Conservation (phyloP, 768 basidiomycete genomes). For the Tylopilus intermedius region DNA sequence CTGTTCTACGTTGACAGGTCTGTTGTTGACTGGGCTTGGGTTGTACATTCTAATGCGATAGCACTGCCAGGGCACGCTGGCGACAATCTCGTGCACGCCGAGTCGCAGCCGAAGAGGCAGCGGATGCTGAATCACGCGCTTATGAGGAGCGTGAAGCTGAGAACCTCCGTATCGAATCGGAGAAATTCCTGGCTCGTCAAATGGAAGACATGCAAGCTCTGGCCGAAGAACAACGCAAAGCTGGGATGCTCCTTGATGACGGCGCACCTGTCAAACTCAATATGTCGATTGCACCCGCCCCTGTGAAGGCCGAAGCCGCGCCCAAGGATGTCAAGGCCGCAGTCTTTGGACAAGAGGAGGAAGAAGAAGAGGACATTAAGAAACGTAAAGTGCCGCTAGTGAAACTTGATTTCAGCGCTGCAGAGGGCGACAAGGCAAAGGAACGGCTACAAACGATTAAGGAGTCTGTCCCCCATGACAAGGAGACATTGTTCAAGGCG, state of each 20-base stretch:
- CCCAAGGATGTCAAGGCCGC: constrained; percentile 47
- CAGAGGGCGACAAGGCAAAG: constrained; percentile 75
- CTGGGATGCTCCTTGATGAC: constrained; percentile 86
- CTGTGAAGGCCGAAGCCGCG: constrained; percentile 42
- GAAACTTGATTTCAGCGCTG: constrained; percentile 83
- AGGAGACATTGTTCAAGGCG: constrained; percentile 72
- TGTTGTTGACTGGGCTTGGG: constrained; percentile 19
- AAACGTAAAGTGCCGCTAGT: constrained; percentile 85
- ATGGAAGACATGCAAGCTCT: constrained; percentile 95
- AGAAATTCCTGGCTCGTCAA: constrained; percentile 87
- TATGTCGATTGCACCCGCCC: constrained; percentile 58
- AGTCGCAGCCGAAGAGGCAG: constrained; percentile 72
- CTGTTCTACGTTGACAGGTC: constrained; percentile 89
- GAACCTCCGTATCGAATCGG: constrained; percentile 83
- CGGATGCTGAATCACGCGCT: constrained; percentile 76
- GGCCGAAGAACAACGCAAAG: constrained; percentile 85
- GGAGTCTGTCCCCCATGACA: constrained; percentile 68
- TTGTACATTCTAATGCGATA: not conserved
- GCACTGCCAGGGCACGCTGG: constrained; percentile 67
- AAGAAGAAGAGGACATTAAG: constrained; percentile 75
- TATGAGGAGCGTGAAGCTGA: constrained; percentile 85
- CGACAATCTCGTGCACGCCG: constrained; percentile 67
- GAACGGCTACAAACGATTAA: constrained; percentile 78
- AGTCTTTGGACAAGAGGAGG: constrained; percentile 78
- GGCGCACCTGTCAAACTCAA: constrained; percentile 86